These are phyloP conservation scores for Populus hybrid DNA, from an alignment of 441 rosid species.

Conservation along the genomic window DNA sequence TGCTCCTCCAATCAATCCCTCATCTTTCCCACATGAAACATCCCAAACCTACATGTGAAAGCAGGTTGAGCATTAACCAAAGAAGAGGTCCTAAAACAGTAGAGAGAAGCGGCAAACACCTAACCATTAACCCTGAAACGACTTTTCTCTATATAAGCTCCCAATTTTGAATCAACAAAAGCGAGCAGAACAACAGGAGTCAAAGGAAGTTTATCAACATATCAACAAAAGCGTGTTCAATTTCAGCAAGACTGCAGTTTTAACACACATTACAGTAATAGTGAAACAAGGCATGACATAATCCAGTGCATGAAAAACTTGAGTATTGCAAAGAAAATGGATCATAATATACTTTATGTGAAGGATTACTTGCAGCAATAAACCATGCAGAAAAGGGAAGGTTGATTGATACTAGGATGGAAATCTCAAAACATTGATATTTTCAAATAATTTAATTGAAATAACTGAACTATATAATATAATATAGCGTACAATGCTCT, in stretches of 20 bases:
- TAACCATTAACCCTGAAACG: background rate
- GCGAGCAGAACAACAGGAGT: conserved; percentile 1
- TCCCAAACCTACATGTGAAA: conserved; percentile 72
- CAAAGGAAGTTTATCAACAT: background rate
- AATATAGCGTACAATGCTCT: too few species aligned
- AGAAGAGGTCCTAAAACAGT: too few species aligned
- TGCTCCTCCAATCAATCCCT: conserved; percentile 90
- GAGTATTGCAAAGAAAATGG: background rate
- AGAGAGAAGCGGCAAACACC: background rate
- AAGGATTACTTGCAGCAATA: background rate
- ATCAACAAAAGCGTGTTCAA: background rate
- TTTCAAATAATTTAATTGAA: too few species aligned
- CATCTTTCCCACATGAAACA: conserved; percentile 82
- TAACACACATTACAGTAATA: background rate
- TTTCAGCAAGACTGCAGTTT: background rate
- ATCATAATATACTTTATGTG: background rate
- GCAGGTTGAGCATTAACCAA: background rate
- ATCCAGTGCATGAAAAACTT: background rate
- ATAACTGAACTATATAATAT: too few species aligned
- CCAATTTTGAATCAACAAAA: conserved; percentile 7
- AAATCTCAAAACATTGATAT: too few species aligned
- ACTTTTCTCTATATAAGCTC: conserved; percentile 1
- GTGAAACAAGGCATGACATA: background rate
- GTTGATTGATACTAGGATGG: too few species aligned
- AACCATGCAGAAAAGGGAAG: background rate